Evolutionary conservation across 2,329 filamentous ascomycete species (phyloP).

Genomic region (Alternaria incomplexa): DNA sequence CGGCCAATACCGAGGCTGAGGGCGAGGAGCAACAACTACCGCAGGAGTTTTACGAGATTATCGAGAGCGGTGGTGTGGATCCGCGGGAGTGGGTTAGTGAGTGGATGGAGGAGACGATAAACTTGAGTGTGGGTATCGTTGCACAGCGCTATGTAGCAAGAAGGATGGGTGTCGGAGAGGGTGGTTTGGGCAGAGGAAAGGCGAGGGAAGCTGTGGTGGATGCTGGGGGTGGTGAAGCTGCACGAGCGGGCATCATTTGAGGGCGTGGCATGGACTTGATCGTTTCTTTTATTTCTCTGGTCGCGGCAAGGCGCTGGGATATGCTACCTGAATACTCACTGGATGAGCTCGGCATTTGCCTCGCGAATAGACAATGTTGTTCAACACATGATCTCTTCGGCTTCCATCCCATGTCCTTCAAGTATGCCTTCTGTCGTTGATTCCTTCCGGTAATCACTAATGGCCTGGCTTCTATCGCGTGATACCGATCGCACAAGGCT

Average conservation of each 20-base stretch:
- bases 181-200: constrained; percentile 67
- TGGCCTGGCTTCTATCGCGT: neutral
- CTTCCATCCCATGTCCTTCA: neutral
- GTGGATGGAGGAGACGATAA: constrained; percentile 90
- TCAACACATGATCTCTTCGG: neutral
- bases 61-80: constrained; percentile 77
- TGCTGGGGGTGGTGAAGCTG: constrained; percentile 65
- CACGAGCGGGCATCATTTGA: constrained; percentile 57
- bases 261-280: neutral
- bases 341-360: constrained; percentile 1
- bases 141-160: constrained; percentile 94
- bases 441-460: neutral
- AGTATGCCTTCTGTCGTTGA: neutral
- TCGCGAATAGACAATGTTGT: neutral
- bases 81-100: constrained; percentile 97
- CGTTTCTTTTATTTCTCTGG: constrained; percentile 3
- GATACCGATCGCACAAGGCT: neutral
- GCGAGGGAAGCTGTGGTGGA: constrained; percentile 62
- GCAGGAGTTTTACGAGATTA: constrained; percentile 84
- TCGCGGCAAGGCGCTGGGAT: constrained; percentile 1
- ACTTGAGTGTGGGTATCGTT: constrained; percentile 79
- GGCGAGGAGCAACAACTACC: constrained; percentile 67
- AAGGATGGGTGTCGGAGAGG: constrained; percentile 94
- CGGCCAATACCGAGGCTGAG: constrained; percentile 34
- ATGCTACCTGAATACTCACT: neutral